Conservation (phyloP, 2,329 filamentous ascomycete species). For the Hypoxylon sp. region DNA sequence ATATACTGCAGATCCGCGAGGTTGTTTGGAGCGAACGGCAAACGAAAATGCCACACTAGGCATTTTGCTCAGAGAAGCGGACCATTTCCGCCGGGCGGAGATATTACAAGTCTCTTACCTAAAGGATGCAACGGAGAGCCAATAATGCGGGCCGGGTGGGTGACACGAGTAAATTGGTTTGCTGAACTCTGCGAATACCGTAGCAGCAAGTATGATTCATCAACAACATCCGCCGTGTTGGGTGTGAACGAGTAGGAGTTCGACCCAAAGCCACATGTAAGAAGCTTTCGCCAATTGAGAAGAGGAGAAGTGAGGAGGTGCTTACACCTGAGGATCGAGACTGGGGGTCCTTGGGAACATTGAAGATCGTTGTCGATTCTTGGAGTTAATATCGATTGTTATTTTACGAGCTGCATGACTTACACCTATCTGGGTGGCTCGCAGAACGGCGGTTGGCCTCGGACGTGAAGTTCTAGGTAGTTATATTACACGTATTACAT, state of each 20-base stretch:
- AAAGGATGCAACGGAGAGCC: conserved; percentile 20
- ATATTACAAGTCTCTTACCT: conserved; percentile 28
- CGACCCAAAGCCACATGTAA: conserved; percentile 31
- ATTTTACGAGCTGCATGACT: conserved; percentile 6
- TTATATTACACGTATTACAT: conserved; percentile 5
- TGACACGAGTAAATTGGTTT: conserved; percentile 36
- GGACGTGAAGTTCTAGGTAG: neutral
- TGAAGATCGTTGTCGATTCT: conserved; percentile 15
- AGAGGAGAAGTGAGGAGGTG: conserved; percentile 21
- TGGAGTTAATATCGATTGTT: conserved; percentile 11
- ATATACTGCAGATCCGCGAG: conserved; percentile 19
- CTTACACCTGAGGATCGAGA: conserved; percentile 18
- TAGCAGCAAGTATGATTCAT: conserved; percentile 34
- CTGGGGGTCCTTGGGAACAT: conserved; percentile 10
- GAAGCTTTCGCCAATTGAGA: conserved; percentile 8
- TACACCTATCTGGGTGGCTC: conserved; percentile 16
- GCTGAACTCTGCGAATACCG: conserved; percentile 14
- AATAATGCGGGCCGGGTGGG: conserved; percentile 31
- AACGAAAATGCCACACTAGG: conserved; percentile 19
- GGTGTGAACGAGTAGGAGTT: conserved; percentile 24
- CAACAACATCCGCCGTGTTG: conserved; percentile 2
- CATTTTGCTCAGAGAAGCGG: conserved; percentile 8
- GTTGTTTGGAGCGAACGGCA: conserved; percentile 15
- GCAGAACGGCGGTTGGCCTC: conserved; percentile 27
- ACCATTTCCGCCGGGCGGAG: conserved; percentile 31